Base-by-base conservation (phyloP, 441 rosid genomes). In the California macrophylla region DNA sequence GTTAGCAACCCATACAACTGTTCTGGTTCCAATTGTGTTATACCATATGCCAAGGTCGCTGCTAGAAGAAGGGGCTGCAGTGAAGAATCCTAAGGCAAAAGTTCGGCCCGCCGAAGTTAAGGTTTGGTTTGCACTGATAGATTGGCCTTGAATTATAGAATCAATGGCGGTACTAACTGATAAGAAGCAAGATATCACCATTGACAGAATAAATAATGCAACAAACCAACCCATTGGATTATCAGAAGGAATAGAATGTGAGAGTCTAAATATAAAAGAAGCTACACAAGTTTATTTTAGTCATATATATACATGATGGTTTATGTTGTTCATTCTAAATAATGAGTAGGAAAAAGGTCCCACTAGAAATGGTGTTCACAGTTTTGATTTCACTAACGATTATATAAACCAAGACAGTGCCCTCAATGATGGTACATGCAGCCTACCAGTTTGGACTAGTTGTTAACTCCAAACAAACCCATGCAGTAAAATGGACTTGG, bases 1-100 rank as follows among this genome's bases (percentile, higher is more conserved):
- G 64, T 91, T 93, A 20, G 97, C 96, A 2, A 91, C 85, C 97
- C 98, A 93, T 0, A 91, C 84, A 1, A 85, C 76, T 16, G 92
- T 25, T 34, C 24, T 66, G 52, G 23, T 66, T n/a, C 34, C 79
- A 54, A 89, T 72, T 68, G 78, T 71, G 21, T 80, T 75, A 67
- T 91, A 91, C 96, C 96, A 82, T 15, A 93, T 86, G 9, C 98
- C 98, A 12, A 91, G 74, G 66, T 81, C 91, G 71, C 86, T 79
- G 5, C 13, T 36, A 0, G 74, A 72, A 0, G 88, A 84, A 24
- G 50, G 61, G 20, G 45, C 81, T 0, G 86, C 84, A 64, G 82
- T 84, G 69, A 88, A 88, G 84, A 86, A 86, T 0, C 95, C 97
- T 15, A 91, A 82, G 69, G 81, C 85, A 72, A 93, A 93, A 16